Evolutionary conservation across 2,329 filamentous ascomycete species (phyloP).

Genomic region (Colletotrichum eleusines): DNA sequence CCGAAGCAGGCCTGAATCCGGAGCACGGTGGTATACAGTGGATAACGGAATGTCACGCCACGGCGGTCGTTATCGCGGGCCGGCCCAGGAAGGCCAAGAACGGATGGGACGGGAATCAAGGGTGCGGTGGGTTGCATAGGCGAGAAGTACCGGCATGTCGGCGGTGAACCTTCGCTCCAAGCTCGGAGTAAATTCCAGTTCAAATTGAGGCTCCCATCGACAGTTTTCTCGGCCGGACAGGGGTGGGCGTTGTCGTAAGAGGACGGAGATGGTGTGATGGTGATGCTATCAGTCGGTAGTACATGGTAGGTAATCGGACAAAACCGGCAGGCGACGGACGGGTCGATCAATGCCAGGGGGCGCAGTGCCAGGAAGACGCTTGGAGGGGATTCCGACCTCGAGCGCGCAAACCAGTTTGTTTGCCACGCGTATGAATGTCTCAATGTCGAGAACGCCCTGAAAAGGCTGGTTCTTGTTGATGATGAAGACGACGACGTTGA

Average conservation of each 20-base stretch:
- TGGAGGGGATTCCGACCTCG: not conserved
- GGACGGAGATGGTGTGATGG: slow-evolving; percentile 32
- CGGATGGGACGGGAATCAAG: slow-evolving; percentile 10
- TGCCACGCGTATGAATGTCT: not conserved
- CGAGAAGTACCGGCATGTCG: not conserved
- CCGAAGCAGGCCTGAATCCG: slow-evolving; percentile 15
- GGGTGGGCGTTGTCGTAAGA: slow-evolving; percentile 40
- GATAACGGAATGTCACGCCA: slow-evolving; percentile 31
- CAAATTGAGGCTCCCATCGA: slow-evolving; percentile 28
- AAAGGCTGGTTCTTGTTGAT: not conserved
- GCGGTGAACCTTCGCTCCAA: slow-evolving; percentile 21
- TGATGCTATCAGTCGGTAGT: slow-evolving; percentile 23
- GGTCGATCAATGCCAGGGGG: slow-evolving; percentile 7
- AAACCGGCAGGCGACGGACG: slow-evolving; percentile 22
- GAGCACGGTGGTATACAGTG: not conserved
- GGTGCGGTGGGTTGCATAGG: not conserved
- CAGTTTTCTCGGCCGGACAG: slow-evolving; percentile 7
- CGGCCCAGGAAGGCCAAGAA: slow-evolving; percentile 13
- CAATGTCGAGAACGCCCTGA: not conserved
- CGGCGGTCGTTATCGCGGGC: slow-evolving; percentile 26
- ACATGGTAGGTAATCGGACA: slow-evolving; percentile 17
- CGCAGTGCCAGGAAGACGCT: not conserved
- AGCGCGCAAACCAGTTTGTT: not conserved
- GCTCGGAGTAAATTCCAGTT: slow-evolving; percentile 22
- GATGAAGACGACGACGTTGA: not conserved